Evolutionary conservation across 768 basidiomycete genomes (phyloP).

Genomic region (Tylopilus balloui): DNA sequence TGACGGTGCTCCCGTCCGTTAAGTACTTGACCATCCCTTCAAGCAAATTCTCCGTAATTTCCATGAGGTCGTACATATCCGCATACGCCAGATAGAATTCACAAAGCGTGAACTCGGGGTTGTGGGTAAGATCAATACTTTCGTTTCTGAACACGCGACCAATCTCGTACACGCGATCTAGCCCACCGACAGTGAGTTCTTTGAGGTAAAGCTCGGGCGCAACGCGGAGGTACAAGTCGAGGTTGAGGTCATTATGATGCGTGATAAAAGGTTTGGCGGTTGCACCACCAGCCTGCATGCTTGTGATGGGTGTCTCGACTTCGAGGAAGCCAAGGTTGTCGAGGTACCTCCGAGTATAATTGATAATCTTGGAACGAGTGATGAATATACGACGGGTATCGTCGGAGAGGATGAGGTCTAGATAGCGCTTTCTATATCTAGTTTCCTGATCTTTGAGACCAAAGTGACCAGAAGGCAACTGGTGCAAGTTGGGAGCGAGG

Average conservation of each 20-base stretch:
- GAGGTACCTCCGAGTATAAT: slow-evolving; percentile 88
- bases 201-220: slow-evolving; percentile 98
- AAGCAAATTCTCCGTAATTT: slow-evolving; percentile 86
- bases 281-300: slow-evolving; percentile 92
- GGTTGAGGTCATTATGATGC: slow-evolving; percentile 96
- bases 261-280: slow-evolving; percentile 99
- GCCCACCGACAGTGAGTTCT: slow-evolving; percentile 92
- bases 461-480: slow-evolving; percentile 87
- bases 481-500: slow-evolving; percentile 94
- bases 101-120: slow-evolving; percentile 99
- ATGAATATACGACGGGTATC: slow-evolving; percentile 87
- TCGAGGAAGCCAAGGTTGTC: slow-evolving; percentile 94
- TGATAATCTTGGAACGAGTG: slow-evolving; percentile 84
- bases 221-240: slow-evolving; percentile 95
- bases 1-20: slow-evolving; percentile 72
- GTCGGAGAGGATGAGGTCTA: slow-evolving; percentile 94
- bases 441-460: slow-evolving; percentile 98
- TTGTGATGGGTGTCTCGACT: slow-evolving; percentile 98
- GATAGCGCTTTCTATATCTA: slow-evolving; percentile 96
- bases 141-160: slow-evolving; percentile 98
- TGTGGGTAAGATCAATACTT: slow-evolving; percentile 97
- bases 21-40: slow-evolving; percentile 88
- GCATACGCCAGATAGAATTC: slow-evolving; percentile 99
- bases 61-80: slow-evolving; percentile 99
- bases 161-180: slow-evolving; percentile 98